These are phyloP conservation scores for Paecilomyces fulvus DNA, from an alignment of 2,329 filamentous ascomycete genomes.

Conservation along the genomic window DNA sequence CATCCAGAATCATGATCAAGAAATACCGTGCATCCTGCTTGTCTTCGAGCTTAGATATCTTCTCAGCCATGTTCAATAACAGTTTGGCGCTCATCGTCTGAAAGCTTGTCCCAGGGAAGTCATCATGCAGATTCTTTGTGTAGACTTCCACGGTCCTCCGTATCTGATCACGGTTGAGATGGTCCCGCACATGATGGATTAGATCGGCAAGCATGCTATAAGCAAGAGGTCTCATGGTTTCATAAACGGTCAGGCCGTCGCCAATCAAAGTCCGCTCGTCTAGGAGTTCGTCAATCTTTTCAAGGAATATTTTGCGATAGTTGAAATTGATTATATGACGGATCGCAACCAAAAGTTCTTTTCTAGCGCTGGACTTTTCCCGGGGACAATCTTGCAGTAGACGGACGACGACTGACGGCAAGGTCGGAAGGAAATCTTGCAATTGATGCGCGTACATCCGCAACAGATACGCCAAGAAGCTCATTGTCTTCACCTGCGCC, in stretches of 20 bases:
- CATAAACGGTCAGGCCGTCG: constrained; percentile 91
- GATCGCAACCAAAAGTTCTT: constrained; percentile 92
- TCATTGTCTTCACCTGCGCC: constrained; percentile 98
- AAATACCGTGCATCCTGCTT: constrained; percentile 94
- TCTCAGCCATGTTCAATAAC: constrained; percentile 94
- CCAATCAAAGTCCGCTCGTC: constrained; percentile 92
- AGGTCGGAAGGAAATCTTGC: constrained; percentile 72
- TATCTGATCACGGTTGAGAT: constrained; percentile 83
- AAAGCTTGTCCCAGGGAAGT: constrained; percentile 94
- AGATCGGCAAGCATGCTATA: constrained; percentile 98
- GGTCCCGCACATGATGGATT: constrained; percentile 91
- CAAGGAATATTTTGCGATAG: constrained; percentile 87
- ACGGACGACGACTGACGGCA: constrained; percentile 85
- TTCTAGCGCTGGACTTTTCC: constrained; percentile 87
- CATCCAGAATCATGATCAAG: constrained; percentile 92
- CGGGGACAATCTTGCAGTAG: constrained; percentile 87
- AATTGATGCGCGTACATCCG: constrained; percentile 80
- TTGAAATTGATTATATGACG: constrained; percentile 99
- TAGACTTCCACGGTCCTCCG: constrained; percentile 94
- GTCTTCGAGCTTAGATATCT: constrained; percentile 86
- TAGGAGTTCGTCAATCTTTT: constrained; percentile 88
- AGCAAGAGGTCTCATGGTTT: constrained; percentile 88
- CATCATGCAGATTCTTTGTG: constrained; percentile 89
- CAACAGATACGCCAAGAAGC: constrained; percentile 87
- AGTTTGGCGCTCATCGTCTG: constrained; percentile 99